Evolutionary conservation across 495 filamentous ascomycete genomes (phyloP).

Genomic region (Penicillium goetzii): DNA sequence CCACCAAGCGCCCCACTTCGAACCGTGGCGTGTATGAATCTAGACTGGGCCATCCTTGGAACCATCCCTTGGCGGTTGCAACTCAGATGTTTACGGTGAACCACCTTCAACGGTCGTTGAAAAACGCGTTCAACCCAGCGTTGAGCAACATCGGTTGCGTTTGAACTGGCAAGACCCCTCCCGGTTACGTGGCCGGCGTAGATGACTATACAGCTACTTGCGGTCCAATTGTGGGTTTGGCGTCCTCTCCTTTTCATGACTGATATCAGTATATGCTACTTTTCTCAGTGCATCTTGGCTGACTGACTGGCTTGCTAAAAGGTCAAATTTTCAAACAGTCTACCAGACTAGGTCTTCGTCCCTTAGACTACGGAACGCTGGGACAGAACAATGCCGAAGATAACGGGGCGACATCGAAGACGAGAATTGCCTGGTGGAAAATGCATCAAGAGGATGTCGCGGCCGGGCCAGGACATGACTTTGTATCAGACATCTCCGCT

Average conservation of each 20-base stretch:
- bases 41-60: background rate
- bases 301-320: background rate
- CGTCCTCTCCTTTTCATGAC: background rate
- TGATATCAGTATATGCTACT: background rate
- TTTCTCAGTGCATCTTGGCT: background rate
- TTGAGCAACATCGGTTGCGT: too few species aligned
- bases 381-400: background rate
- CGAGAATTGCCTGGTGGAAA: background rate
- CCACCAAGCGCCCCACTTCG: background rate
- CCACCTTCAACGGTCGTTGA: too few species aligned
- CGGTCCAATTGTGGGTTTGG: background rate
- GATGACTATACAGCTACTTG: background rate
- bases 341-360: background rate
- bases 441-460: background rate
- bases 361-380: background rate
- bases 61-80: background rate
- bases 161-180: too few species aligned
- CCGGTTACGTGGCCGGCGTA: background rate
- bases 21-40: background rate
- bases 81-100: too few species aligned
- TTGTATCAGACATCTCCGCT: background rate
- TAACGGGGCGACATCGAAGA: background rate
- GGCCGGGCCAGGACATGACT: background rate
- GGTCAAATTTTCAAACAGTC: background rate
- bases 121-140: too few species aligned